Evolutionary conservation across 768 basidiomycete species (phyloP), one percentile per base, ranked within the genome.

Genomic region (Mycena galopus): DNA sequence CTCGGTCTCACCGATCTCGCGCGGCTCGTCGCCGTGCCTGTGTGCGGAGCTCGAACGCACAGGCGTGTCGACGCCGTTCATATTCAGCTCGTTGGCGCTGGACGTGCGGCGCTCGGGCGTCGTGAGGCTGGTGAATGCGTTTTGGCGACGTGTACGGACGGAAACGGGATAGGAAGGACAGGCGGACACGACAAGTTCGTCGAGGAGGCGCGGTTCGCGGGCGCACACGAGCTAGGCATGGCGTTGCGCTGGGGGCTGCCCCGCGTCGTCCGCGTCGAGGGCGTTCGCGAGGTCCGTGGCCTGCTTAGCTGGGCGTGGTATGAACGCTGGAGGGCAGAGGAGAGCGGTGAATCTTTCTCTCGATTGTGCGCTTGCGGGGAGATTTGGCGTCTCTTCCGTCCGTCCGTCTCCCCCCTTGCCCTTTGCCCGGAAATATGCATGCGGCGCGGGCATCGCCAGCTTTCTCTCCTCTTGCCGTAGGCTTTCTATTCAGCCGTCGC

Each of bases 191-290:
- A 76, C 29, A 85, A 86, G 62, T 95, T 92, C 91, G 86, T 89
- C 51, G 92, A 96, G 75, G 96, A 98, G 78, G 92, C 96, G 2
- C 84, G 85, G 37, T 94, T 97, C 77, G 94, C 96, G 0, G 92
- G 91, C 6, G 92, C 95, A 14, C 92, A 97, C 72, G 95, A 98
- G 77, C 85, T 99, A 16, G 96, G 93, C 5, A 96, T 97, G 92
- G n/a, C 90, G 93, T 77, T 99, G 35, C 91, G 97, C 27, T 99
- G 98, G 98, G 95, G 92, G 35, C 88, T 99, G 7, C 93, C 92
- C 3, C 85, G 96, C 29, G 89, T 95, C 56, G 88, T 95, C 39
- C 82, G 95, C 57, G 87, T 93, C 4, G 87, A 90, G 21, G 89
- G 87, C 35, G 92, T 91, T 1, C 86, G 90, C 73, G 92, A 93